Percentiles rank a stretch among this genome's conserved stretches.
Conservation (phyloP, 768 basidiomycete genomes). For the Auricularia heimuer region DNA sequence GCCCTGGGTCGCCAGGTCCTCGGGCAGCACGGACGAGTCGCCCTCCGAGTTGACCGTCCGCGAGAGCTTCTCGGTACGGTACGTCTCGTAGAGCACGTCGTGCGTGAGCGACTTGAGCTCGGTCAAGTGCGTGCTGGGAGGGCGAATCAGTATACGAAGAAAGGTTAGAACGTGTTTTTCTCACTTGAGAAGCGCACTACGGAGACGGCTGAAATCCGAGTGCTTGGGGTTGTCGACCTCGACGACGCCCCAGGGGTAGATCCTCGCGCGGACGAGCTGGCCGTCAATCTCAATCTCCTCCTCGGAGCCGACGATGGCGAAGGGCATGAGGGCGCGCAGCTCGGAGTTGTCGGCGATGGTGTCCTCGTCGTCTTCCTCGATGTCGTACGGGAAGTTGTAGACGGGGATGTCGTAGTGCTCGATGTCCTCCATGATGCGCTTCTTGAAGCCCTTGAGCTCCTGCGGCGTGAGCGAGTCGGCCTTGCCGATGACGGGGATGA, state of each 20-base stretch:
- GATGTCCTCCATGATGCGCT: conserved; percentile 95
- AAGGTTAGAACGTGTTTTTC: conserved; percentile 16
- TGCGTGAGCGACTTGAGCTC: conserved; percentile 92
- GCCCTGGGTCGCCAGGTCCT: conserved; percentile 93
- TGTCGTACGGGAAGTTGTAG: conserved; percentile 99
- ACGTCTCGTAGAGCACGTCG: conserved; percentile 91
- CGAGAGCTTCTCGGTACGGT: conserved; percentile 95
- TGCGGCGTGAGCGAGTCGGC: conserved; percentile 89
- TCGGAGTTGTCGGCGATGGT: conserved; percentile 97
- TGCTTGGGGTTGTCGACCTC: conserved; percentile 99
- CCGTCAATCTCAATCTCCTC: conserved; percentile 94
- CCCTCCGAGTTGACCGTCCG: conserved; percentile 76
- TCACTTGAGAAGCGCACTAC: conserved; percentile 84
- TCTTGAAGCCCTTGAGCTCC: conserved; percentile 93
- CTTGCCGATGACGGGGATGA: conserved; percentile 93
- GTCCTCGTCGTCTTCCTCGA: conserved; percentile 98
- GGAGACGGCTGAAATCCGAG: conserved; percentile 92
- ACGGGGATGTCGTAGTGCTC: conserved; percentile 97
- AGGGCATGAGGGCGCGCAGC: conserved; percentile 77
- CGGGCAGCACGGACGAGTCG: conserved; percentile 85
- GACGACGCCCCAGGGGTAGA: conserved; percentile 98
- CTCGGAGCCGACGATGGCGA: conserved; percentile 94
- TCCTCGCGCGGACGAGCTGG: conserved; percentile 80
- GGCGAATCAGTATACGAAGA: neutral
- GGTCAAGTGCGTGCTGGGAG: conserved; percentile 73